Evolutionary conservation across 805 yeast species (phyloP).

Genomic region (Candida ipomoeae): DNA sequence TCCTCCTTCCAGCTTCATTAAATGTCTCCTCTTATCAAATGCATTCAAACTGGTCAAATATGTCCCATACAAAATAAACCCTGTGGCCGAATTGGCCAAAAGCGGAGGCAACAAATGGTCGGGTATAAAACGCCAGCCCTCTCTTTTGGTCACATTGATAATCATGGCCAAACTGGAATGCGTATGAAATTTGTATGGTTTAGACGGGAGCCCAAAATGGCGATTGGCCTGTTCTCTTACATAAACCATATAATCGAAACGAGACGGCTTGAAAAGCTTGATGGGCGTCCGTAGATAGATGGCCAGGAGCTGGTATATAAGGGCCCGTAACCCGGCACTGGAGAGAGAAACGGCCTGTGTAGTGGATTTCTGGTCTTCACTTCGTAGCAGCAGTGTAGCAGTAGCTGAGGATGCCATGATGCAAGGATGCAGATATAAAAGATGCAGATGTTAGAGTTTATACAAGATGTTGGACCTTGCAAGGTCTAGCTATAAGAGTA

Average conservation of each 20-base stretch:
- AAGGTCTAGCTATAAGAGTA: too few species aligned
- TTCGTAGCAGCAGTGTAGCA: constrained; percentile 10
- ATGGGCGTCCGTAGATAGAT: constrained; percentile 78
- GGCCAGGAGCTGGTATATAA: constrained; percentile 72
- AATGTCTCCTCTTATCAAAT: constrained; percentile 14
- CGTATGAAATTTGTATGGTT: constrained; percentile 55
- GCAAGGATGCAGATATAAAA: neutral
- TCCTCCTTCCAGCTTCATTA: too few species aligned
- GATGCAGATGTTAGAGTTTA: neutral
- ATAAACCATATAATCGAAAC: constrained; percentile 80
- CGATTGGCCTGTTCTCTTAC: constrained; percentile 50
- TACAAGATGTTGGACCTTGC: neutral
- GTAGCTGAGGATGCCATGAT: constrained; percentile 1
- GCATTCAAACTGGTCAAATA: constrained; percentile 55
- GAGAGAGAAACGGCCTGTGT: constrained; percentile 65
- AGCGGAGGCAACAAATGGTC: constrained; percentile 84
- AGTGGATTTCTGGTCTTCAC: constrained; percentile 15
- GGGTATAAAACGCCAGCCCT: constrained; percentile 86
- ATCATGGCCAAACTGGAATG: constrained; percentile 79
- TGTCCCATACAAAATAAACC: constrained; percentile 78
- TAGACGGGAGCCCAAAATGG: constrained; percentile 39
- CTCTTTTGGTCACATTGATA: constrained; percentile 61
- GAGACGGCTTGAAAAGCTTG: constrained; percentile 82
- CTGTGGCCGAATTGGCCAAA: constrained; percentile 84
- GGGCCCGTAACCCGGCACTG: constrained; percentile 82